Evolutionary conservation across 768 basidiomycete species (phyloP), one percentile per base, ranked within the genome.

Genomic region (Tulasnella sp.): DNA sequence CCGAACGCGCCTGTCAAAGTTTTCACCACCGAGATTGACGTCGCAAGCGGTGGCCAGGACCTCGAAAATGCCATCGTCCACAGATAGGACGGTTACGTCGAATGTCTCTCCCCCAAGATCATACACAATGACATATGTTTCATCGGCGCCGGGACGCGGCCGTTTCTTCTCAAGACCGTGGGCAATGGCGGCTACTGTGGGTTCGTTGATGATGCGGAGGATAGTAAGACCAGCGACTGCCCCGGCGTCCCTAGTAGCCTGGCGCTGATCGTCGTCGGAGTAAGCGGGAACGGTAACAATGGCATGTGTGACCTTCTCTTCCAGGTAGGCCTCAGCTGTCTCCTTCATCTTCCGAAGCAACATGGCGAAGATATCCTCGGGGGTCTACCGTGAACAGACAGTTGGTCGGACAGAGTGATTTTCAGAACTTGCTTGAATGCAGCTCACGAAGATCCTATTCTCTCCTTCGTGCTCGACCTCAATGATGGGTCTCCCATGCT

Each of bases 191-290:
- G 94, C 90, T 47, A 93, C 92, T 50, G 94, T 96, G 42, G 94
- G 91, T 73, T 96, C 91, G 75, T 96, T 96, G 77, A 96, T 91
- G 71, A 96, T 94, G 74, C 92, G 90, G 70, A 97, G 87, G 61
- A 96, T 88, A 67, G 86, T 82, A 56, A 97, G 86, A 70, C 93
- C 94, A 43, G 94, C 88, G 68, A 98, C 97, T 62, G 82, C 82
- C 66, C 95, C 95, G 41, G 95, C 93, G 69, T 98, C 95, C 78
- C 96, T 98, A 67, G 95, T 98, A 21, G 95, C 95, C 69, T 95
- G 92, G 70, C 95, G 88, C 71, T 98, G 95, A 24, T 95, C 95
- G 77, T 98, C 93, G 73, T 98, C 97, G 80, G 97, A 97, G 79
- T 97, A 97, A 34, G 75, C 75, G 65, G 75, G 74, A 61, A 71